Base-by-base conservation (phyloP, 441 rosid genomes). In the Eruca vesicaria region DNA sequence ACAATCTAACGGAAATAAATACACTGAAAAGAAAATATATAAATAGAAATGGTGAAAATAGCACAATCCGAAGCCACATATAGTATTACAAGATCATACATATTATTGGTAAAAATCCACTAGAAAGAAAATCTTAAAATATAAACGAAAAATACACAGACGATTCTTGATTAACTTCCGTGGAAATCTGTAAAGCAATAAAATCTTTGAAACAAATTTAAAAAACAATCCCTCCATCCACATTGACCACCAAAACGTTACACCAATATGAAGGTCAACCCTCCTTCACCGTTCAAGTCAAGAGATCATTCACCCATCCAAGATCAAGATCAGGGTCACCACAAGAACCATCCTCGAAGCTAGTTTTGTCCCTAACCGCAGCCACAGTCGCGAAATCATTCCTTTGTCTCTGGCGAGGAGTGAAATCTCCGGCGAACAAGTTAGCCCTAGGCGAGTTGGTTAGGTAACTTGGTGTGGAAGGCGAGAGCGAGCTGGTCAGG, bases 381-480 rank as follows among this genome's bases (percentile, higher is more conserved):
- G 32, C 41, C 18, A 45, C 9, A 5, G 58, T 20, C 3, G 48
- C n/a, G 69, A 60, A 52, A 38, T 71, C 72, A 11, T 20, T 71
- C 38, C 29, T 26, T 8, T 59, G 48, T 59, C 80, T 66, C 29
- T 56, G 68, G 58, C 64, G 68, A 60, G 50, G 80, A 48, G 77
- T 59, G 50, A 71, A 60, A 3, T 77, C 77, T 16, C 62, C 59
- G 8, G 35, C 12, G n/a, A 71, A 59, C 1, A 66, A 66, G 16
- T 20, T 77, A 4, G 63, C 15, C 14, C 15, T 36, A 19, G 76
- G 43, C 6, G 72, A 59, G 56, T 29, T 71, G 3, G 52, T 3
- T 28, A 77, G 73, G 64, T 65, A 71, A 59, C 72, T 77, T 77
- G 73, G 80, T 3, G 80, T 12, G 45, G 45, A 12, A 11, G 45